Evolutionary conservation across 768 basidiomycete species (phyloP), one percentile per base, ranked within the genome.

Genomic region (Mycena haematopus): DNA sequence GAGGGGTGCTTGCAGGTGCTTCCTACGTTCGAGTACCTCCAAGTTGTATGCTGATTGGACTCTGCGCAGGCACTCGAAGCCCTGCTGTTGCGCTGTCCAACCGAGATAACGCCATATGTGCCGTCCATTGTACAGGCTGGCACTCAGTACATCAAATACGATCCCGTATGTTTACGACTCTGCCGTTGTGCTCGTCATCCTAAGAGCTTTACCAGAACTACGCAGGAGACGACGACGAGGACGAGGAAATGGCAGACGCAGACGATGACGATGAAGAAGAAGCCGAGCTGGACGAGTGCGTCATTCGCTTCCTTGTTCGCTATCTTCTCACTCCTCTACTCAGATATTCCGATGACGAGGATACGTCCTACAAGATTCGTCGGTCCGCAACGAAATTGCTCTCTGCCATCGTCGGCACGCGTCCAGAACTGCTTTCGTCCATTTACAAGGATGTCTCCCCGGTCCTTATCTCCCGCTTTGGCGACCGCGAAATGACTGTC

Each of bases 341-440:
- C 66, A 96, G 93, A 65, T 98, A 97, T 74, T 95, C 94, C 7
- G 97, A 99, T 69, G 97, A 99, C 60, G 97, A 99, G 74, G 97
- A 99, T 71, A 93, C 92, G 13, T 98, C 96, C 0, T 99, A 97
- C 85, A 98, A 98, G 76, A 93, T 97, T 60, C 90, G 97, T 66
- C 88, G 97, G 47, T 90, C 93, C 8, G 90, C 97, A 8, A 94
- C 95, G 19, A 98, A 98, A 73, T 80, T 99, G 4, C 82, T 99
- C 17, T 79, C 89, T 29, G 91, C 92, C 7, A 80, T 97, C 51
- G 89, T 99, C 60, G 87, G 86, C 14, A 99, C 96, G 1, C 92
- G 95, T 25, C 93, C 95, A 1, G 97, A 98, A 71, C 82, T 95
- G 2, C 82, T 98, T 22, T 76, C 81, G 15, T 78, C 87, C 2